Evolutionary conservation across 23 red algal species (phyloP), one percentile per base, ranked within the genome.

Genomic region (Gracilaria gracilis): DNA sequence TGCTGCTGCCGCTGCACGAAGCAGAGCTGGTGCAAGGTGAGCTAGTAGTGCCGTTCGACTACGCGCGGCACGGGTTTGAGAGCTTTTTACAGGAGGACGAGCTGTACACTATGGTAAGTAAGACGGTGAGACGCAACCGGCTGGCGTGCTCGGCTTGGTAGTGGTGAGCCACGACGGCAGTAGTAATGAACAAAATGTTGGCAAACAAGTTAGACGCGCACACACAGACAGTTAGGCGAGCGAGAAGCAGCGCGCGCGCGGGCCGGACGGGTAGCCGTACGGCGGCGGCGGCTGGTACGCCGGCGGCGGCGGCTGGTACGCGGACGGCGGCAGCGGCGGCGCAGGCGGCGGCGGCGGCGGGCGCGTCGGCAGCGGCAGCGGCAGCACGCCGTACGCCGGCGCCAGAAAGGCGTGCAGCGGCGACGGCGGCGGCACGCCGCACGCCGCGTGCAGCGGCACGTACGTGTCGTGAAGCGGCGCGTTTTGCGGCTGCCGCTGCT

Each of bases 1-100:
- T 90, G 47, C 38, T 90, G 23, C 73, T 90, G 57, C 86, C 86
- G 9, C 20, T 80, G 48, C 66, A 80, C 73, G 59, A 85, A 27
- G 20, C 36, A 4, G 81, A 85, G 81, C 9, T 85, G 61, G n/a
- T 48, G 34, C 16, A 19, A 7, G 20, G 64, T 14, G 81, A 85
- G 54, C 46, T 33, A 46, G 37, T 28, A 2, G 81, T 85, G 35
- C 15, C 61, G 16, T 85, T 70, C 35, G 81, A 85, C 59, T 70
- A 70, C 46, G 81, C 57, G 42, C 59, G 81, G 9, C 61, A 85
- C 47, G 59, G 65, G 11, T 65, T 67, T 47, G 55, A 65, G 39
- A 69, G 59, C 32, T 85, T 85, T 67, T 65, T 85, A 50, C 59
- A 17, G 19, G 81, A 85, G 19, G 44, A 44, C 17, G 4, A 69